phyloP scores from a whole-genome alignment of 768 basidiomycete genomes.

The Trametes coccinea region DNA sequence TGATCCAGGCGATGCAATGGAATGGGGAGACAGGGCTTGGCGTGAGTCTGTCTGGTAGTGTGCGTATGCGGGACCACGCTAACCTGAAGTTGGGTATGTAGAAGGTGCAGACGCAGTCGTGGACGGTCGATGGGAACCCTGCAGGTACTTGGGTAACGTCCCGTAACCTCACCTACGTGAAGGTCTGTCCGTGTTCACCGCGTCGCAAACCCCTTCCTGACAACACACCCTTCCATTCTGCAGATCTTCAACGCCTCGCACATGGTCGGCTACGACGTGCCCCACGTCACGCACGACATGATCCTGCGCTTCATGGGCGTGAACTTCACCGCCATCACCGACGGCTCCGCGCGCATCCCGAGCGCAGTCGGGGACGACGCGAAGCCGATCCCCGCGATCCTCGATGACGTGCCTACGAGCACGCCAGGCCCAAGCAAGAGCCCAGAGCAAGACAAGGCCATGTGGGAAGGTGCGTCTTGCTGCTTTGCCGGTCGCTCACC shows the following conservation, averaged over 20 bases:
- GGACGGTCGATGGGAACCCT: constrained; percentile 70
- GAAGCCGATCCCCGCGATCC: constrained; percentile 65
- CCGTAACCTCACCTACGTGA: constrained; percentile 90
- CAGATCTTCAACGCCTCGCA: constrained; percentile 93
- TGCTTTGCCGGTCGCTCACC: neutral
- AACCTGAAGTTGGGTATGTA: constrained; percentile 27
- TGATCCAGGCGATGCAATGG: constrained; percentile 85
- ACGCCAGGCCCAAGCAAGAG: constrained; percentile 52
- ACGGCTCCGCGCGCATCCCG: constrained; percentile 78
- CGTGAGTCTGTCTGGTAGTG: constrained; percentile 46
- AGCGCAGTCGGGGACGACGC: constrained; percentile 72
- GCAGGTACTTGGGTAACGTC: constrained; percentile 92
- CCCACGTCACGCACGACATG: constrained; percentile 93
- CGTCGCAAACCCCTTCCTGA: neutral
- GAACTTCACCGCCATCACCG: constrained; percentile 79
- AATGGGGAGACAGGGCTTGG: constrained; percentile 81
- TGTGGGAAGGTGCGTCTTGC: constrained; percentile 77
- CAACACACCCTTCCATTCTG: neutral
- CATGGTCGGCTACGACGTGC: constrained; percentile 91
- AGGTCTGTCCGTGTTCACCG: constrained; percentile 46
- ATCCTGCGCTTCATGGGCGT: constrained; percentile 96
- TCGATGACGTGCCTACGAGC: constrained; percentile 38
- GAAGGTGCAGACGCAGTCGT: constrained; percentile 69
- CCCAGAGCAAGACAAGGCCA: constrained; percentile 77
- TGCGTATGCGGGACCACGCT: neutral